Base-by-base conservation (phyloP, 441 rosid genomes). In the Populus hybrid region DNA sequence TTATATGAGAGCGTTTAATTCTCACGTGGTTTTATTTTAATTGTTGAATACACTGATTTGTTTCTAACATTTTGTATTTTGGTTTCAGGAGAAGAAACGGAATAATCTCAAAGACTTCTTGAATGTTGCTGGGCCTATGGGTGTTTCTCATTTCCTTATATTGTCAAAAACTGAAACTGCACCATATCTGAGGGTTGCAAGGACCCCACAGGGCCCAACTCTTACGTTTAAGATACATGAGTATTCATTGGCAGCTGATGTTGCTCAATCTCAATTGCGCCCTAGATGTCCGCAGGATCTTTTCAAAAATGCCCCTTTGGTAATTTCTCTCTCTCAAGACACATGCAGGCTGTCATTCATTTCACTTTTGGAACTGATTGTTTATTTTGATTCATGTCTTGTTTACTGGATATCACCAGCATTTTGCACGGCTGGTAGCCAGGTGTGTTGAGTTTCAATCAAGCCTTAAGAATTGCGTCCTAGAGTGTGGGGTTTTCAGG, bases 51-150 rank as follows among this genome's bases (percentile, higher is more conserved):
- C 12, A 32, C 21, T 69, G 36, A 32, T 23, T 71, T 18, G 10
- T 64, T 23, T 34, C 66, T 32, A 3, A 63, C 32, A 38, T 32
- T 59, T 72, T 61, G 3, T 4, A 19, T n/a, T 53, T 46, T 34
- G 21, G 19, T 67, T 35, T 72, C 94, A 95, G 98, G 99, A 93
- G 89, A 93, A 92, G 87, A 95, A 85, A 79, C 82, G 97, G 79
- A 91, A 92, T 84, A 92, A 77, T 82, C 88, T 95, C 32, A 92
- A 83, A 74, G 98, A 93, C 82, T 92, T 91, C 81, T 82, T 93
- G 86, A 88, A 93, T 81, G 95, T 93, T 78, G 93, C 97, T 19
- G 97, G 98, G 42, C 98, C 98, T 21, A 94, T 95, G 99, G 98
- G 97, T 81, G 97, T 95, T 23, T 88, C 98, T 0, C 97, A 91